A percentile compares a stretch with the other conserved stretches of the same genome.
Evolutionary conservation across 345 rosid species (phyloP).

Genomic region (Eucalyptus virginea): DNA sequence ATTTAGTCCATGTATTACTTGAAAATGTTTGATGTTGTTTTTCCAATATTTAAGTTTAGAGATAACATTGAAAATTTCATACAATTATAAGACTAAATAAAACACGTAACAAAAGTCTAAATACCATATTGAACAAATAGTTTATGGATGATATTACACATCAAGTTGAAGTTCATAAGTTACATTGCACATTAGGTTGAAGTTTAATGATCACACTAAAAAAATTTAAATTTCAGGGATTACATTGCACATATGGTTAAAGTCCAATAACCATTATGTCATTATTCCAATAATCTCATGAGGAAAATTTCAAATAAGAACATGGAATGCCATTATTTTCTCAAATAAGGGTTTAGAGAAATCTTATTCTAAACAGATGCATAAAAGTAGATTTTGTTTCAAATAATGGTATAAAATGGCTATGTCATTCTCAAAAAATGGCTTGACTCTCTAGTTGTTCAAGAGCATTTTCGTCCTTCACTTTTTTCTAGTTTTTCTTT

Average conservation of each 20-base stretch:
- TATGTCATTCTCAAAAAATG: accelerated
- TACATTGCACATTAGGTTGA: accelerated
- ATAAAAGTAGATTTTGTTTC: accelerated
- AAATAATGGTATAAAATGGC: accelerated
- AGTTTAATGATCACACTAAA: no score
- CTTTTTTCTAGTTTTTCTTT: accelerated
- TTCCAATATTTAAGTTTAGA: no score
- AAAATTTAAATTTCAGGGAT: accelerated
- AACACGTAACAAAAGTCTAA: background rate
- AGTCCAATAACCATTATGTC: accelerated
- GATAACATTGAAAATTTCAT: no score
- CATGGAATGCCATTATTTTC: accelerated
- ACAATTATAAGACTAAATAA: no score
- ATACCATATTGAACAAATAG: background rate
- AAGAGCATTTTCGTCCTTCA: accelerated
- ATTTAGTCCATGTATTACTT: accelerated
- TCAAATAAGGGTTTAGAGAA: accelerated
- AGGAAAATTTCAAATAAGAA: accelerated
- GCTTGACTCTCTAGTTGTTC: no score
- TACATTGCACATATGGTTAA: accelerated
- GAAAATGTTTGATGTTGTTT: background rate
- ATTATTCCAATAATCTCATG: background rate
- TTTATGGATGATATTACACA: background rate
- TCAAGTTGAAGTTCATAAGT: no score
- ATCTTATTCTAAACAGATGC: accelerated